phyloP scores from a whole-genome alignment of 2,329 filamentous ascomycete genomes.

The Trematosphaeria pertusa region DNA sequence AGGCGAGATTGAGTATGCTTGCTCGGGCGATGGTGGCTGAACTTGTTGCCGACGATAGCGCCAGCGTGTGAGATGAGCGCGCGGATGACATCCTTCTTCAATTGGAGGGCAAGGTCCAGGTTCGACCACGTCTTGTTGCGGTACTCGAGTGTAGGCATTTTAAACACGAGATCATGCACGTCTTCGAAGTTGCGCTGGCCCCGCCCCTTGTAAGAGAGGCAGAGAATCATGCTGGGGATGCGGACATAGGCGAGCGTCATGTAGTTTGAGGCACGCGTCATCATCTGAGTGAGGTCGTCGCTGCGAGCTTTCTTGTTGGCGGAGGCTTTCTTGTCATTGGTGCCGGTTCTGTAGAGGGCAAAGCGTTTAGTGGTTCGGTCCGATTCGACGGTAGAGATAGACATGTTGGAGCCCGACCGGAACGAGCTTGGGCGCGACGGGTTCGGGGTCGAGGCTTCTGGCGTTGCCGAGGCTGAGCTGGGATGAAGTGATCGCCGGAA shows the following conservation, averaged over 20 bases:
- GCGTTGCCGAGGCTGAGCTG: constrained; percentile 25
- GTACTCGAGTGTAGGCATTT: constrained; percentile 91
- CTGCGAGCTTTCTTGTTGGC: constrained; percentile 67
- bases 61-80: constrained; percentile 94
- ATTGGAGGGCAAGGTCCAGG: constrained; percentile 85
- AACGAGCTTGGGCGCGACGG: constrained; percentile 38
- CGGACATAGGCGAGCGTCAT: constrained; percentile 97
- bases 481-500: constrained; percentile 42
- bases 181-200: constrained; percentile 96
- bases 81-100: constrained; percentile 94
- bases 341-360: constrained; percentile 48
- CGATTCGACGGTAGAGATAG: constrained; percentile 33
- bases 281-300: constrained; percentile 97
- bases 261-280: constrained; percentile 91
- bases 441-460: constrained; percentile 18
- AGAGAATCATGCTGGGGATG: constrained; percentile 93
- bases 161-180: constrained; percentile 96
- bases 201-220: constrained; percentile 94
- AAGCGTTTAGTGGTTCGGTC: constrained; percentile 48
- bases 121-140: constrained; percentile 99
- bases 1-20: constrained; percentile 80
- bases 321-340: constrained; percentile 54
- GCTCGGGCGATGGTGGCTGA: constrained; percentile 84
- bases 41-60: constrained; percentile 96
- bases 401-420: constrained; percentile 34